Percentiles rank a stretch among this genome's conserved stretches.
Conservation (phyloP, 345 rosid genomes). For the Melaleuca alternifolia region DNA sequence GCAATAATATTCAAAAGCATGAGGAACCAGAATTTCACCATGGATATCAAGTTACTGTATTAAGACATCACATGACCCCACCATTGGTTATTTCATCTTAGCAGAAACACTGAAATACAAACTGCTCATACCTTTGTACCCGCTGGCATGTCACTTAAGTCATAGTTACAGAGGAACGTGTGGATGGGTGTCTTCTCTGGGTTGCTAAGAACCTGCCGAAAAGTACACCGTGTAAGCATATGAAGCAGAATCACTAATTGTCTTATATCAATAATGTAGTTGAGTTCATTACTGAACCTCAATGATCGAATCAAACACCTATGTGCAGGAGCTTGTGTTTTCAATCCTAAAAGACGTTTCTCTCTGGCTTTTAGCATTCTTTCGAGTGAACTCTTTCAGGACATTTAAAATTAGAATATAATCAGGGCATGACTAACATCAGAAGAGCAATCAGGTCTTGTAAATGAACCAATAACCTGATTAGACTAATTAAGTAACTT, state of each 20-base stretch:
- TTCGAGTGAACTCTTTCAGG: background rate
- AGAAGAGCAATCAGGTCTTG: background rate
- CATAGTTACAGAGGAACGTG: conserved; percentile 94
- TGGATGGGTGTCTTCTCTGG: conserved; percentile 97
- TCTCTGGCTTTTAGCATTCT: background rate
- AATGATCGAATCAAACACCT: background rate
- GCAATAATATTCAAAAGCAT: background rate
- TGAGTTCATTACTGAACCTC: background rate
- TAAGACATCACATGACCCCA: background rate
- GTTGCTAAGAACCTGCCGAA: conserved; percentile 84
- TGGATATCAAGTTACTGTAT: background rate
- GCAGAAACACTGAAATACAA: background rate
- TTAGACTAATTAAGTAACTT: background rate
- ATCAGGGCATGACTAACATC: background rate
- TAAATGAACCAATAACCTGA: background rate
- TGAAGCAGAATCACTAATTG: background rate
- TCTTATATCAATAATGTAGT: background rate
- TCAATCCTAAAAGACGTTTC: background rate
- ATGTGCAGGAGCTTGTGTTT: background rate
- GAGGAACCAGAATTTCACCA: background rate
- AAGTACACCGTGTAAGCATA: background rate
- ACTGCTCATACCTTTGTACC: conserved; percentile 54
- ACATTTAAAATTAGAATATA: background rate
- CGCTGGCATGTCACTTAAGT: conserved; percentile 92
- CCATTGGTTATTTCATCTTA: background rate